Evolutionary conservation across 139 green algal species (phyloP).

Genomic region (Tetraselmis striata): DNA sequence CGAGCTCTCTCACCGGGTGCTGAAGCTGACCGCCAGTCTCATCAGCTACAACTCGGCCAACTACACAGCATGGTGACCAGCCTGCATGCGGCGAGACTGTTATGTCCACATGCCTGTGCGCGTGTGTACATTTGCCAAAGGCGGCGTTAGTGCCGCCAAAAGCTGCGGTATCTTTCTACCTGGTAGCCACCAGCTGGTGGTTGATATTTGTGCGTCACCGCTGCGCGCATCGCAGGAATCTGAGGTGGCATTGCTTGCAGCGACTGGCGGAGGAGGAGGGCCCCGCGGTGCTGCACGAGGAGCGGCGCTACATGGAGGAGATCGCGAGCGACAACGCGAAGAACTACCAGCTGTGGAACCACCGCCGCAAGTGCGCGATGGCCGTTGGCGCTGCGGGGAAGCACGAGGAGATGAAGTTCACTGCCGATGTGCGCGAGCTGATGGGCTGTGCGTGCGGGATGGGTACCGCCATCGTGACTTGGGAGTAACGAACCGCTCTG

Average conservation of each 20-base stretch:
- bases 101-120: no score
- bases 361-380: slow-evolving; percentile 51
- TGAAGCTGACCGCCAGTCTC: not conserved
- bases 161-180: no score
- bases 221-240: not conserved
- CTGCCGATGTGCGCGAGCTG: not conserved
- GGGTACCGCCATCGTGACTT: no score
- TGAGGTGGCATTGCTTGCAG: not conserved
- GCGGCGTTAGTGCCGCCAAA: no score
- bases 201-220: no score
- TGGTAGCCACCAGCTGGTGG: no score
- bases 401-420: not conserved
- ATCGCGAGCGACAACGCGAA: slow-evolving; percentile 54
- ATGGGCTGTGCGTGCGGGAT: no score
- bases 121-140: no score
- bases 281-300: not conserved
- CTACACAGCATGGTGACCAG: not conserved
- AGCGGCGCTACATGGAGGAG: slow-evolving; percentile 16
- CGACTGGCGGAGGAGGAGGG: not conserved
- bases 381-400: slow-evolving; percentile 19
- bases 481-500: no score
- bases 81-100: no score
- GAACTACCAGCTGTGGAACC: slow-evolving; percentile 94
- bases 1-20: not conserved
- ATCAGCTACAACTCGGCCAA: not conserved